Evolutionary conservation across 805 yeast genomes (phyloP), one percentile per base, ranked within the genome.

Genomic region (Candida manassasensis): DNA sequence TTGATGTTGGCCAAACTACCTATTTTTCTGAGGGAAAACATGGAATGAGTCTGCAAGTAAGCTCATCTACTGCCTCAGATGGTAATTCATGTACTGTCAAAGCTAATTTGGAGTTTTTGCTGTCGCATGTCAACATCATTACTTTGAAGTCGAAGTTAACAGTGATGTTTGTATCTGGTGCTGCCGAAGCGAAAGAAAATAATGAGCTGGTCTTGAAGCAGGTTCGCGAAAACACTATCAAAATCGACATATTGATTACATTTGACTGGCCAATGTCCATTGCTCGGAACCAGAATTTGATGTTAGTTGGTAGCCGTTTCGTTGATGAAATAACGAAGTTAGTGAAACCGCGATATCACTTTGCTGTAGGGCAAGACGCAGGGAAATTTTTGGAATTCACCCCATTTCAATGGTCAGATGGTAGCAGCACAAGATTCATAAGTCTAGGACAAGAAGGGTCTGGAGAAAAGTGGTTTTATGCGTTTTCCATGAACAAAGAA

Each of bases 401-500:
- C 15, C 79, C 86, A 1, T 79, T 84, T 49, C 44, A 61, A 34
- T 81, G 86, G 86, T 55, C 57, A 13, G 64, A 61, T 3, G 65
- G 57, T 0, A 48, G 66, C 10, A 49, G 69, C 2, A 75, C 87
- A 0, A 63, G 94, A 35, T 81, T 82, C 46, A 70, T 85, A 11
- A 78, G 87, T 50, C 52, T 85, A 32, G 83, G 77, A 0, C 64
- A 67, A 32, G 81, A 68, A 52, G 82, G 79, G 0, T 61, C 73
- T 2, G 70, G 70, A 1, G 66, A 67, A 7, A 59, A 61, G 38
- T 86, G 90, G 89, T 80, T 77, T 42, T 86, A 85, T 59, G 95
- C 94, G 0, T 84, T 84, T 19, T 61, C 54, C 13, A 51, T 46
- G 12, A 7, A 29, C 6, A 4, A 14, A 19, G 40, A 41, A 2